phyloP scores from a whole-genome alignment of 805 yeast genomes.

The Cyberlindnera samutprakarnensis region DNA sequence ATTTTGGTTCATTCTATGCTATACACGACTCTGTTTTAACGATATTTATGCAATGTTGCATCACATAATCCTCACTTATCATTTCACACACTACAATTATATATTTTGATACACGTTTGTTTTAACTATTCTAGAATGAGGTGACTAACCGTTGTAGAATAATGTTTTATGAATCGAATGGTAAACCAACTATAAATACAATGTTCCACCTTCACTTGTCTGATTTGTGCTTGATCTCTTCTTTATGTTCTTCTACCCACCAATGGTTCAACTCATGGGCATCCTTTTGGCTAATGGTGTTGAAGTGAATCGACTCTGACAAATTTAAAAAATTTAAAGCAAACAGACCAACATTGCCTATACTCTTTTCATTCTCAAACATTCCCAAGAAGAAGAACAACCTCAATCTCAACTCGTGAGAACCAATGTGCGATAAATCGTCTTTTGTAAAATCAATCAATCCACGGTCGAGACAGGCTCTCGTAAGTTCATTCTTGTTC shows the following conservation, averaged over 20 bases:
- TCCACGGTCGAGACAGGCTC: constrained; percentile 50
- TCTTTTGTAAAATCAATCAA: constrained; percentile 32
- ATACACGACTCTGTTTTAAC: no score
- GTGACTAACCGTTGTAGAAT: no score
- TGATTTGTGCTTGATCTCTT: neutral
- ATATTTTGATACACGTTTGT: no score
- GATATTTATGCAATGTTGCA: no score
- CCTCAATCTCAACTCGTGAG: constrained; percentile 28
- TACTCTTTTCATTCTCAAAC: constrained; percentile 27
- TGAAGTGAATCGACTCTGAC: constrained; percentile 4
- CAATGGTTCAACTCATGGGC: constrained; percentile 11
- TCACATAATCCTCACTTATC: no score
- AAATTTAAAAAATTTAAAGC: constrained; percentile 20
- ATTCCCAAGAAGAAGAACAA: constrained; percentile 34
- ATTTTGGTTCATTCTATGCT: no score
- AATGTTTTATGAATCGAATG: no score
- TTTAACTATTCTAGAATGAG: no score
- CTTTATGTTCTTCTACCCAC: constrained; percentile 10
- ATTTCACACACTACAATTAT: no score
- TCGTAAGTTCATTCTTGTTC: constrained; percentile 41
- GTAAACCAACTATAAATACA: no score
- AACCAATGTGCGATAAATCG: constrained; percentile 25
- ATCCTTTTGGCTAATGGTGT: constrained; percentile 5
- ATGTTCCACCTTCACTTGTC: no score
- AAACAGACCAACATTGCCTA: constrained; percentile 26